Evolutionary conservation across 1,284 basidiomycete species (phyloP).

Genomic region (Ceraceosorus guamensis): DNA sequence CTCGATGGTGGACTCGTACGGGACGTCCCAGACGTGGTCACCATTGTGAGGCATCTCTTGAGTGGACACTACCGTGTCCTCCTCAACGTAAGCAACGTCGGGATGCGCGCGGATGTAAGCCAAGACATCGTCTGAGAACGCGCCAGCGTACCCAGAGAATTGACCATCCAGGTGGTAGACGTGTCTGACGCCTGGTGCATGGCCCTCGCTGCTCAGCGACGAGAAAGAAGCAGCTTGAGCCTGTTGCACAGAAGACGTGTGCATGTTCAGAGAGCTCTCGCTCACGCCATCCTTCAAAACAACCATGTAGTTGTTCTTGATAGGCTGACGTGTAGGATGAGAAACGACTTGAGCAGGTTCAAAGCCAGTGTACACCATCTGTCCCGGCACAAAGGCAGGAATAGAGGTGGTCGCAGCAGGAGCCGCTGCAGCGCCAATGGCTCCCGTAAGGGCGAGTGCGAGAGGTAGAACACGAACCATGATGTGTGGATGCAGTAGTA

Average conservation of each 20-base stretch:
- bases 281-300: constrained; percentile 42
- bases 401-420: neutral
- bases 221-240: constrained; percentile 28
- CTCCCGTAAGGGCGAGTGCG: no score
- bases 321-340: constrained; percentile 18
- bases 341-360: constrained; percentile 5
- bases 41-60: constrained; percentile 40
- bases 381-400: constrained; percentile 9
- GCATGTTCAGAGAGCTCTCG: constrained; percentile 29
- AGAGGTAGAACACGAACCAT: no score
- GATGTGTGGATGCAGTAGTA: no score
- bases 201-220: constrained; percentile 9
- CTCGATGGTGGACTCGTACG: constrained; percentile 61
- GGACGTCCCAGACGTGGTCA: constrained; percentile 30
- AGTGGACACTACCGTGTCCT: constrained; percentile 55
- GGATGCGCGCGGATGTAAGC: constrained; percentile 75
- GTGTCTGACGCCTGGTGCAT: constrained; percentile 33
- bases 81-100: constrained; percentile 87
- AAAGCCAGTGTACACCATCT: constrained; percentile 4
- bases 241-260: constrained; percentile 27
- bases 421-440: neutral
- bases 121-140: constrained; percentile 68
- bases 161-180: constrained; percentile 36
- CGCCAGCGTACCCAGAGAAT: constrained; percentile 75
- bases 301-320: constrained; percentile 43